Base-by-base conservation (phyloP, 1,284 basidiomycete species). In the Somion occarium region DNA sequence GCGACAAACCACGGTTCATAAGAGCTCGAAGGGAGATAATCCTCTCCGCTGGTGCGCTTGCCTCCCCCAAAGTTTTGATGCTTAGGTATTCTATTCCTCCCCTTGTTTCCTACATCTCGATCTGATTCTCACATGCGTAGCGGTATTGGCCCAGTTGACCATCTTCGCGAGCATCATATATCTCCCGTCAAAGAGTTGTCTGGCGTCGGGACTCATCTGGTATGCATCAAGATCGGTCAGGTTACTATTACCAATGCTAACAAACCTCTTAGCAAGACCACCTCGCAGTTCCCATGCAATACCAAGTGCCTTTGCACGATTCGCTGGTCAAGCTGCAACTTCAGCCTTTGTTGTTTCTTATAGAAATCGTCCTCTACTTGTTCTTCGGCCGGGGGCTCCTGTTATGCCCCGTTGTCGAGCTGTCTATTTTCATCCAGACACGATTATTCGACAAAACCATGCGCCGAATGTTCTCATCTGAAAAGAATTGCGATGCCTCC, bases 21-120 rank as follows among this genome's bases (percentile, higher is more conserved):
- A 54, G 50, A 9, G 58, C 58, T 3, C 54, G 54, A 20, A 58
- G 57, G 44, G 62, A 78, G 50, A 69, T 79, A 45, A 69, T 78
- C 22, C 20, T 49, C 4, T n/a, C 20, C 18, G 22, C 48, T 3
- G 48, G 48, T n/a, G 20, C 48, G 5, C 13, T 49, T 15, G 23
- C n/a, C 3, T 42, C 48, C 3, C 38, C 48, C 22, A 11, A 27
- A 12, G 43, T 43, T 3, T 22, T 49, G 22, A 12, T 49, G 20
- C 18, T 49, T 4, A 49, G 48, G 48, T 49, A 24, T 37, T 27
- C 3, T 46, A 7, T 27, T 46, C n/a, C 7, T 30, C 4, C n/a
- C 25, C 25, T n/a, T 27, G 3, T 15, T 20, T n/a, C 25, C 7
- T 5, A 12, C 43, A 22, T 22, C 15, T 19, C 30, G 3, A 5